Conservation (phyloP, 495 filamentous ascomycete species). For the Penicillium robsamsonii region DNA sequence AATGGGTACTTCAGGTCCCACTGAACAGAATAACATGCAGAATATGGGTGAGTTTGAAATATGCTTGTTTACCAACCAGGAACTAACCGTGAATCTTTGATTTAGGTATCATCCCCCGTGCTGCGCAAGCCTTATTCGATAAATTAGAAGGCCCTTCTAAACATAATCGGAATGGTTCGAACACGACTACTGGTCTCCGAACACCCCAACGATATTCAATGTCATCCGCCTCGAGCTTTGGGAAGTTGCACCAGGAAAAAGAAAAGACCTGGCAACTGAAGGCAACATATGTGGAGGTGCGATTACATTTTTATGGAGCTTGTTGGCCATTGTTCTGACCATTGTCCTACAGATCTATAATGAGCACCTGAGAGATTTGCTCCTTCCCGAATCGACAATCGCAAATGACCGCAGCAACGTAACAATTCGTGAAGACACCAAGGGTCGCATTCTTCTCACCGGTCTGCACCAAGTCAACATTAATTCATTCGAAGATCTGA, state of each 20-base stretch:
- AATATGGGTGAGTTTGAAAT: slow-evolving; percentile 67
- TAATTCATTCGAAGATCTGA: slow-evolving; percentile 87
- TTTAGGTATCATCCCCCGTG: slow-evolving; percentile 88
- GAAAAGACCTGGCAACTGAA: slow-evolving; percentile 92
- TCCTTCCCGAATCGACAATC: slow-evolving; percentile 73
- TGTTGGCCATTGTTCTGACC: slow-evolving; percentile 7
- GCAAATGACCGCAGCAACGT: slow-evolving; percentile 68
- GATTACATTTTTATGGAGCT: slow-evolving; percentile 4
- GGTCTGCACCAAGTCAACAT: slow-evolving; percentile 85
- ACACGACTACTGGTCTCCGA: slow-evolving; percentile 68
- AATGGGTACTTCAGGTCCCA: slow-evolving; percentile 93
- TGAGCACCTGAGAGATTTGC: slow-evolving; percentile 86
- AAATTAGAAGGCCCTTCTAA: slow-evolving; percentile 62
- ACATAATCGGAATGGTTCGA: slow-evolving; percentile 51
- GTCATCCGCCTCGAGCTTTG: slow-evolving; percentile 51
- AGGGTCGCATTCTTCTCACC: slow-evolving; percentile 91
- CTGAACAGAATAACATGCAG: slow-evolving; percentile 69
- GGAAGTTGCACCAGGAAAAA: slow-evolving; percentile 58
- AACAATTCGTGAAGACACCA: slow-evolving; percentile 88
- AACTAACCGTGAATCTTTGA: slow-evolving; percentile 1
- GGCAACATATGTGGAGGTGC: slow-evolving; percentile 92
- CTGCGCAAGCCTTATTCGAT: slow-evolving; percentile 83
- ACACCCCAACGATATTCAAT: slow-evolving; percentile 81
- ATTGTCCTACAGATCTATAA: slow-evolving; percentile 76
- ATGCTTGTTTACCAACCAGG: neutral